Base-by-base conservation (phyloP, 2,329 filamentous ascomycete genomes). In the Scopulariopsis brevicaulis region DNA sequence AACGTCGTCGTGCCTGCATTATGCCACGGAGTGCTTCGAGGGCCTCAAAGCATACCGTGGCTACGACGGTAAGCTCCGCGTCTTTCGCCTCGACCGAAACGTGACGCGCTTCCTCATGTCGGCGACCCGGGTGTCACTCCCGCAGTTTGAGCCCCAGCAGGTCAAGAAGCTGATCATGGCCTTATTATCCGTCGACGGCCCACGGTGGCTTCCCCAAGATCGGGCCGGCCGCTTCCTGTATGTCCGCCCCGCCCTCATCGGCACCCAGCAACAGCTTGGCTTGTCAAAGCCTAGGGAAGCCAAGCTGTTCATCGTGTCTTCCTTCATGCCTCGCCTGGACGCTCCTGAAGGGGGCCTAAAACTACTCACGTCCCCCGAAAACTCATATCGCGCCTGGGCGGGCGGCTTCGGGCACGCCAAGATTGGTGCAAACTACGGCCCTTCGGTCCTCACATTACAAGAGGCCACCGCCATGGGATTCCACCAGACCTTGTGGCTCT, bases 401-500 rank as follows among this genome's bases (percentile, higher is more conserved):
- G 92, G 92, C 61, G 92, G 93, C 11, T 96, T 95, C 70, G 92
- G 92, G 1, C 92, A 87, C 68, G 90, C 91, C 60, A 96, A 96
- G 74, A 82, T 96, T 35, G 92, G 92, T 58, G 92, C 92, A 61
- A 96, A 96, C 77, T 96, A 96, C 71, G 92, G 92, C 0, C 92
- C 92, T 20, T 86, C 83, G 22, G 78, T 96, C 57, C 78, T 90
- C 57, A 89, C 90, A 3, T 91, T 91, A 54, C 79, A 80, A 20
- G 87, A 92, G 70, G 92, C 92, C 3, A 76, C 84, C 58, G 75
- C 74, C 14, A 74, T 81, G 48, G 92, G 93, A 0, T 96, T 84
- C 72, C 83, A 93, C 67, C 93, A 96, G 78, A 87, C 96, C 58
- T 80, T 96, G n/a, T 96, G 92, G 92, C 79, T 96, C 55, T 94